These are phyloP conservation scores for Sodiomyces alkalinus DNA, from an alignment of 2,329 filamentous ascomycete genomes.

Conservation along the genomic window DNA sequence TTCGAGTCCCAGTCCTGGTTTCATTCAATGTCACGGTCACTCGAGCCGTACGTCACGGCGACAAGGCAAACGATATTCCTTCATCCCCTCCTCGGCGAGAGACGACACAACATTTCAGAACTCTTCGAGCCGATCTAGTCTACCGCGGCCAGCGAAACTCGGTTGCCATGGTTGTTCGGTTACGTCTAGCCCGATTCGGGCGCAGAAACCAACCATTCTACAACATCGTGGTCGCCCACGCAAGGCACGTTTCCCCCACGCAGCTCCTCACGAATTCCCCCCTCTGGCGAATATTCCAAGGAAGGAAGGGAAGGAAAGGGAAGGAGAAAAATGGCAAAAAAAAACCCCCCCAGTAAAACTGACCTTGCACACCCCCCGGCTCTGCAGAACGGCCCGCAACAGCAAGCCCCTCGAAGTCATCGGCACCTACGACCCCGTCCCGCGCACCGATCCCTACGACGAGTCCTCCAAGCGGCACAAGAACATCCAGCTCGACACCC, in stretches of 20 bases:
- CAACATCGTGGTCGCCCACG: constrained; percentile 93
- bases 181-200: constrained; percentile 87
- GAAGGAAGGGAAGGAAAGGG: neutral
- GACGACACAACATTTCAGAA: too few relatives aligned
- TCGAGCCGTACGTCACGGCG: too few relatives aligned
- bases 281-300: neutral
- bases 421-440: constrained; percentile 57
- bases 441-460: constrained; percentile 45
- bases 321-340: neutral
- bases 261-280: neutral
- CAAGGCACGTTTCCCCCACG: constrained; percentile 44
- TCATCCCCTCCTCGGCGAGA: too few relatives aligned
- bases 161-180: constrained; percentile 82
- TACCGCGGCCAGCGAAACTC: too few relatives aligned
- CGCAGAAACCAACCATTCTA: constrained; percentile 81
- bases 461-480: constrained; percentile 61
- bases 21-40: too few relatives aligned
- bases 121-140: too few relatives aligned
- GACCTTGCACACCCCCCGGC: neutral
- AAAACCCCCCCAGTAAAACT: too few relatives aligned
- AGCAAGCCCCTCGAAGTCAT: constrained; percentile 88
- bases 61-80: too few relatives aligned
- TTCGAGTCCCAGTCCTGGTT: neutral
- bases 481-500: constrained; percentile 73
- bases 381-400: constrained; percentile 62